Evolutionary conservation across 106 monocot species (phyloP).

Genomic region (Phalaenopsis equestris): DNA sequence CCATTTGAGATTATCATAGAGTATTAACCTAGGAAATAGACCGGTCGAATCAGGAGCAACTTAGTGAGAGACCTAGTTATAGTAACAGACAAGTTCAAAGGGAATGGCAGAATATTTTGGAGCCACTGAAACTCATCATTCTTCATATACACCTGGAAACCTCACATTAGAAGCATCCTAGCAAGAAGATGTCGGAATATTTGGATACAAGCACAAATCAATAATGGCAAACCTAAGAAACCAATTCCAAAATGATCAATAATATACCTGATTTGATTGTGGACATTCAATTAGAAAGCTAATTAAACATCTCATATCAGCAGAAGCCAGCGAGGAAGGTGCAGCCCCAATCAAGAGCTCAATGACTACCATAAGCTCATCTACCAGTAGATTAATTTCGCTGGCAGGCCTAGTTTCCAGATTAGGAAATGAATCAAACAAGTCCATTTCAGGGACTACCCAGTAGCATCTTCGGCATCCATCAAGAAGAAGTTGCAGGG

Average conservation of each 20-base stretch:
- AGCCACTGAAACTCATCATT: too few species aligned
- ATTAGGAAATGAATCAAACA: slow-evolving; percentile 55
- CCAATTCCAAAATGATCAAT: background rate
- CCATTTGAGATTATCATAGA: too few species aligned
- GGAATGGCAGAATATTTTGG: too few species aligned
- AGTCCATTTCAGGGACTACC: slow-evolving; percentile 60
- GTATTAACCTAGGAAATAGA: too few species aligned
- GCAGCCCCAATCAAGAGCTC: slow-evolving; percentile 89
- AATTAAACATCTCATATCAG: slow-evolving; percentile 67
- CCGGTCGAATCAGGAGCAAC: too few species aligned
- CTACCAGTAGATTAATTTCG: slow-evolving; percentile 89
- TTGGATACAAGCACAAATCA: background rate
- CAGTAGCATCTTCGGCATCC: slow-evolving; percentile 95
- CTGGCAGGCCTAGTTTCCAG: slow-evolving; percentile 45
- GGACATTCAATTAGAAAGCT: slow-evolving; percentile 90
- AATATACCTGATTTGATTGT: slow-evolving; percentile 93
- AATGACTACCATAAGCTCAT: slow-evolving; percentile 96
- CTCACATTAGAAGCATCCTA: too few species aligned
- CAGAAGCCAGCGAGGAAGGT: slow-evolving; percentile 49
- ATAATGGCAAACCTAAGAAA: background rate
- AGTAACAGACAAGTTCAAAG: too few species aligned
- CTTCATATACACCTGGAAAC: too few species aligned
- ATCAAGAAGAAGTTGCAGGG: slow-evolving; percentile 95
- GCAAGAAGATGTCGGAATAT: too few species aligned
- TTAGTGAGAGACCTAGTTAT: too few species aligned